Evolutionary conservation across 192 early-diverging fungal genomes (phyloP).

Genomic region (Podila horticola): DNA sequence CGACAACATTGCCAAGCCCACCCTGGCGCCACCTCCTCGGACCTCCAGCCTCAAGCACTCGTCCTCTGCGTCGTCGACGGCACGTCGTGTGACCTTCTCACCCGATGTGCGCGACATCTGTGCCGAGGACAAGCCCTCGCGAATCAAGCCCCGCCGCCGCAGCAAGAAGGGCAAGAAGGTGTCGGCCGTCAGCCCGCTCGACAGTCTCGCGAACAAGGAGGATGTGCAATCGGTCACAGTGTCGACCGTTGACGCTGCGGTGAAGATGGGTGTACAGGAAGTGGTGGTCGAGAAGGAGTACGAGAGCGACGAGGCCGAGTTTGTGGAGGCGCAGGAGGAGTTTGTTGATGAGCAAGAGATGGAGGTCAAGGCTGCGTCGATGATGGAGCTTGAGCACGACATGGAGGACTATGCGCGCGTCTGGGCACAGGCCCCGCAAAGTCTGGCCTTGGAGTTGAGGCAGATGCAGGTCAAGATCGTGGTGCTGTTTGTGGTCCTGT

Average conservation of each 20-base stretch:
- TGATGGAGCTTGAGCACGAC: not conserved
- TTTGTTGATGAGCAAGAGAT: not conserved
- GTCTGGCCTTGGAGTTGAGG: not conserved
- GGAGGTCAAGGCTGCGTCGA: not conserved
- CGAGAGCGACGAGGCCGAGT: constrained; percentile 39
- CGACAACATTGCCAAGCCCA: not conserved
- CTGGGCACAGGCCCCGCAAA: not conserved
- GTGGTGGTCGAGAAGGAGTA: constrained; percentile 9
- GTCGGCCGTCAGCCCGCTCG: constrained; percentile 9
- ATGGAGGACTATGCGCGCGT: not conserved
- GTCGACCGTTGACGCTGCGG: not conserved
- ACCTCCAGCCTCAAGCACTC: constrained; percentile 16
- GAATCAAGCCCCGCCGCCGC: not conserved
- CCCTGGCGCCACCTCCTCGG: not conserved
- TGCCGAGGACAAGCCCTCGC: not conserved
- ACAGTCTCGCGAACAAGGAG: constrained; percentile 5
- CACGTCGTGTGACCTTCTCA: constrained; percentile 40
- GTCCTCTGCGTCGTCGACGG: not conserved
- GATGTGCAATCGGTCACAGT: not conserved
- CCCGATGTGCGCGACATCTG: constrained; percentile 40
- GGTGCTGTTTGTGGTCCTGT: not conserved
- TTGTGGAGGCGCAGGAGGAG: constrained; percentile 38
- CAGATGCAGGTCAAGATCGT: not conserved
- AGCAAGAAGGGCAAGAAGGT: not conserved
- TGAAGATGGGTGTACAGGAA: constrained; percentile 20